phyloP scores from a whole-genome alignment of 768 basidiomycete species.

The Trametes punicea region DNA sequence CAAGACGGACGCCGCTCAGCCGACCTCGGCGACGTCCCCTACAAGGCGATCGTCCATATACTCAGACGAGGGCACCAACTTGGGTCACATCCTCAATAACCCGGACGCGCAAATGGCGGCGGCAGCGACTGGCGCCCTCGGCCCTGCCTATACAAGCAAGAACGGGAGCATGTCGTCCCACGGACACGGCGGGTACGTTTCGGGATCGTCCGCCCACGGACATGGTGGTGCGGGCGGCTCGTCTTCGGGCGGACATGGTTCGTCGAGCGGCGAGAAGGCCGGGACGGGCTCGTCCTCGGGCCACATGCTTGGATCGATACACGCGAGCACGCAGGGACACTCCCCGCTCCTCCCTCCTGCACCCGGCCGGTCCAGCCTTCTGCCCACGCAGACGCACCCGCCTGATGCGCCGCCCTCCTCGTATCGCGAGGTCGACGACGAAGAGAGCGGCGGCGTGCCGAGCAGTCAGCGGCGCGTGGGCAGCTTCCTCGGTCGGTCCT shows the following conservation, averaged over 20 bases:
- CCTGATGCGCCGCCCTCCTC: conserved; percentile 11
- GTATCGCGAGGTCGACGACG: conserved; percentile 12
- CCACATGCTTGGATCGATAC: not conserved
- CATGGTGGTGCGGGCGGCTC: conserved; percentile 15
- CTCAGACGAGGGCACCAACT: conserved; percentile 13
- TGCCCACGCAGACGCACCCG: conserved; percentile 18
- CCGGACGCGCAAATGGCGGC: not conserved
- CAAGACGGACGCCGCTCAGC: not conserved
- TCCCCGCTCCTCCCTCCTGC: not conserved
- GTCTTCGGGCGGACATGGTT: conserved; percentile 16
- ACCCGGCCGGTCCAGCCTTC: conserved; percentile 19
- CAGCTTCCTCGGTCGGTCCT: conserved; percentile 10
- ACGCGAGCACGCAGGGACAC: not conserved
- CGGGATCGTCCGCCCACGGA: conserved; percentile 16
- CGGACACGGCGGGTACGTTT: conserved; percentile 8
- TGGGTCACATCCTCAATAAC: not conserved
- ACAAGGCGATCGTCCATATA: conserved; percentile 9
- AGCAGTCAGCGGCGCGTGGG: conserved; percentile 6
- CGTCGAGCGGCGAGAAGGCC: conserved; percentile 14
- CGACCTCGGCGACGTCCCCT: not conserved
- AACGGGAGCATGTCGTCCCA: conserved; percentile 15
- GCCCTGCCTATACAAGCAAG: not conserved
- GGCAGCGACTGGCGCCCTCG: not conserved
- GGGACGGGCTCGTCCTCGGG: conserved; percentile 8
- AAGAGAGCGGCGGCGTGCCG: conserved; percentile 4